Conservation (phyloP, 164 flowering plant species). For the Liquidambar formosana region DNA sequence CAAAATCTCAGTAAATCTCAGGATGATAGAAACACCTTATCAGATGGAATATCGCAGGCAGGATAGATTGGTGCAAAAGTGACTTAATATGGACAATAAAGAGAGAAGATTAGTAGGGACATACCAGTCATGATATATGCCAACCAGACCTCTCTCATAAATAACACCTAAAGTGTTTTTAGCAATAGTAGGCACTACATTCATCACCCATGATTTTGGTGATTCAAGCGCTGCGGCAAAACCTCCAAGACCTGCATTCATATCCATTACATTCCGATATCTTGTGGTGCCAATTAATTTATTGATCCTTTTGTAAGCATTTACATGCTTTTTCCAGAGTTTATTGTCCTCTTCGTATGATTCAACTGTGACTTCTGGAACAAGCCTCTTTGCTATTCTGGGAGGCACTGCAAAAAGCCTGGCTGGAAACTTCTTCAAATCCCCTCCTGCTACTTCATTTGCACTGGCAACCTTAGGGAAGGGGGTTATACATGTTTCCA, state of each 20-base stretch:
- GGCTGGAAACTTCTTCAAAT: conserved; percentile 74
- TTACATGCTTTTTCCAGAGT: conserved; percentile 76
- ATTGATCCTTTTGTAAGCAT: conserved; percentile 62
- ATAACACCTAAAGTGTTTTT: conserved; percentile 70
- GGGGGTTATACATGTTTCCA: conserved; percentile 68
- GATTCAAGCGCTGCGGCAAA: conserved; percentile 86
- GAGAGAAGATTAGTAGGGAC: conserved; percentile 4
- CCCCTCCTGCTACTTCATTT: conserved; percentile 73
- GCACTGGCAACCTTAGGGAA: conserved; percentile 50
- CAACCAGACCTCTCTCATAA: conserved; percentile 82
- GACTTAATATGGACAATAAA: neutral
- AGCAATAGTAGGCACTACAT: conserved; percentile 79
- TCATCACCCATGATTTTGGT: conserved; percentile 87
- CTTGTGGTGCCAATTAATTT: conserved; percentile 62
- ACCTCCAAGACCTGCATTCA: conserved; percentile 91
- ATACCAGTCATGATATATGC: conserved; percentile 93
- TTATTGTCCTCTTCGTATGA: conserved; percentile 64
- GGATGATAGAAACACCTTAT: neutral
- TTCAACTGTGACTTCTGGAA: conserved; percentile 62
- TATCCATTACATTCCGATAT: conserved; percentile 83
- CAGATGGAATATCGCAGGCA: neutral
- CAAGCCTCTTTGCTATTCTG: conserved; percentile 54
- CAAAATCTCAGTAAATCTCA: neutral
- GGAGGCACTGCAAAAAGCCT: conserved; percentile 81
- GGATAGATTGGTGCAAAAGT: neutral